phyloP scores from a whole-genome alignment of 2,329 filamentous ascomycete genomes.

The Fusarium sp. region DNA sequence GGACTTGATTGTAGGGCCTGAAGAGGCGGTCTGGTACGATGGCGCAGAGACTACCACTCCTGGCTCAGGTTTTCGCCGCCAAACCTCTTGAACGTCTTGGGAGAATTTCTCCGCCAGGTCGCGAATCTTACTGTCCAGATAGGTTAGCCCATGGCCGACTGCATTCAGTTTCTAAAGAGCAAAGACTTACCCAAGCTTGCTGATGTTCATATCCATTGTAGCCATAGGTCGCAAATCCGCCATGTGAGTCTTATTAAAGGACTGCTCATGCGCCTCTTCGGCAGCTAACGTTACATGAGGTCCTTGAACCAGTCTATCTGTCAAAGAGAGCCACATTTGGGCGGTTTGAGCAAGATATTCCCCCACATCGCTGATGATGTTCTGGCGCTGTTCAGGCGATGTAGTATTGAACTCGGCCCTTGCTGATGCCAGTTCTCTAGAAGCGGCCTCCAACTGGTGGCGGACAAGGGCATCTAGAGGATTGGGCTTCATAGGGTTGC shows the following conservation, averaged over 20 bases:
- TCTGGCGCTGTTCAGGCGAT: constrained; percentile 43
- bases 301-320: constrained; percentile 54
- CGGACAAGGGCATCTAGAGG: constrained; percentile 51
- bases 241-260: constrained; percentile 44
- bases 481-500: constrained; percentile 33
- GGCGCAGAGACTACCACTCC: constrained; percentile 23
- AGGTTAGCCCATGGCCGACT: constrained; percentile 31
- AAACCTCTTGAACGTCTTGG: constrained; percentile 54
- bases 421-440: constrained; percentile 43
- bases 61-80: constrained; percentile 45
- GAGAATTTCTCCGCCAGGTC: constrained; percentile 55
- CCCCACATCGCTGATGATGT: constrained; percentile 55
- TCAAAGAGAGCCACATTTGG: constrained; percentile 53
- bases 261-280: constrained; percentile 50
- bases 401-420: constrained; percentile 27
- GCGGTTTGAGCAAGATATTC: constrained; percentile 57
- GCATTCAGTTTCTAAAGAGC: background rate
- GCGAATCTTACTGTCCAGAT: constrained; percentile 52
- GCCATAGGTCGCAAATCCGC: constrained; percentile 51
- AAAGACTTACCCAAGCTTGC: constrained; percentile 54
- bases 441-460: constrained; percentile 48
- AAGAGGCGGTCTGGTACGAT: constrained; percentile 43
- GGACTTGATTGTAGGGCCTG: constrained; percentile 46
- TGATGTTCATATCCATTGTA: constrained; percentile 53
- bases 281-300: constrained; percentile 53